Evolutionary conservation across 202 grass and related monocot species (phyloP).

Genomic region (Miscanthus sacchariflorus): DNA sequence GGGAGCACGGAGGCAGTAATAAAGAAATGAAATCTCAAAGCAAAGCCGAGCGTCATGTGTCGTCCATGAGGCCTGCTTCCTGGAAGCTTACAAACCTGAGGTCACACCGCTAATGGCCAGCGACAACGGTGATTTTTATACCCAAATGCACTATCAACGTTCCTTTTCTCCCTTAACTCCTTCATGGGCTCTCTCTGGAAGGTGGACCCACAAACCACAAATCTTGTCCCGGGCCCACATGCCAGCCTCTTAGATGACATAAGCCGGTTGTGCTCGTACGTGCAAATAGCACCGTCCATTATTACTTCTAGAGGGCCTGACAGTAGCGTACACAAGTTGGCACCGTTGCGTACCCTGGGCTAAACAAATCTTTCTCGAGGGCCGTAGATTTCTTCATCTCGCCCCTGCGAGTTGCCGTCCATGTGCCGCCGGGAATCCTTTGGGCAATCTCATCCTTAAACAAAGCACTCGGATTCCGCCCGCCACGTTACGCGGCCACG

Average conservation of each 20-base stretch:
- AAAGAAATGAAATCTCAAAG: slow-evolving; percentile 25
- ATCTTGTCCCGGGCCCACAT: not conserved
- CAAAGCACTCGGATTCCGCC: slow-evolving; percentile 30
- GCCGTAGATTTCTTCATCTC: slow-evolving; percentile 39
- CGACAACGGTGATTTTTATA: slow-evolving; percentile 7
- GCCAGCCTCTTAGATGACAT: not conserved
- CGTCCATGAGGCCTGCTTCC: slow-evolving; percentile 33
- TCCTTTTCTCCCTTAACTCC: not conserved
- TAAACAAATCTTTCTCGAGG: slow-evolving; percentile 37
- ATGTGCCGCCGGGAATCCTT: slow-evolving; percentile 54
- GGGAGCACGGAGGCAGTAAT: not conserved
- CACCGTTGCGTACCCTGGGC: not conserved
- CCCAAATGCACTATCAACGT: not conserved
- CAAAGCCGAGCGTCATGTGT: not conserved
- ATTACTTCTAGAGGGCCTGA: too few species aligned
- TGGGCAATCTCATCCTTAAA: slow-evolving; percentile 27
- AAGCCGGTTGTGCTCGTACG: not conserved
- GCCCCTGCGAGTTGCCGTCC: slow-evolving; percentile 16
- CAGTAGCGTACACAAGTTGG: slow-evolving; percentile 7
- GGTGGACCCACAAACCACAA: not conserved
- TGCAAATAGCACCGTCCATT: not conserved
- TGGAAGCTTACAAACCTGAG: slow-evolving; percentile 41
- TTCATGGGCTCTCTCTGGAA: not conserved
- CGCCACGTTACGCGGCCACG: slow-evolving; percentile 41
- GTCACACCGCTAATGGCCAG: not conserved